Evolutionary conservation across 371 early-diverging fungal genomes (phyloP), one percentile per base, ranked within the genome.

Genomic region (Circinella minor): DNA sequence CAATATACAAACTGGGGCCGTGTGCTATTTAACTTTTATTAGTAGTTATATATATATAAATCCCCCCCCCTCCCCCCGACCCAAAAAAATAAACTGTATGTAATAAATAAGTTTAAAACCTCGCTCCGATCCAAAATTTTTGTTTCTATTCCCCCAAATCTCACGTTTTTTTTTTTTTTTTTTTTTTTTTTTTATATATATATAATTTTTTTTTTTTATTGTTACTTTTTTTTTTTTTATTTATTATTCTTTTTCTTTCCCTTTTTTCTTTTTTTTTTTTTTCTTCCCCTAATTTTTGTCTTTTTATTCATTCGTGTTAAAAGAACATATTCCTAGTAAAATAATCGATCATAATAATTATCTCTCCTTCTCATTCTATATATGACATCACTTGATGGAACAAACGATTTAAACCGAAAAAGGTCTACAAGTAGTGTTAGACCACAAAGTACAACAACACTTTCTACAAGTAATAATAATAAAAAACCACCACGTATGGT

Each of bases 401-500:
- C 61, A 57, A 46, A 18, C 67, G 43, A 37, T 38, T 3, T 13
- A 13, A 9, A 54, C 39, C 47, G 49, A 15, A 51, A 51, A 51
- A 48, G 68, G 68, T 17, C 54, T 1, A 27, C 27, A 27, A 27
- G 27, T 27, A 34, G 20, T 55, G 11, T 11, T 9, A 3, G 67
- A n/a, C 67, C 67, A 17, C 55, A 61, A 37, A 68, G 63, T 34
- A 62, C 38, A 43, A 11, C 43, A 3, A 47, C 65, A 36, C 67
- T n/a, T 34, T 59, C 59, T 36, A n/a, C 43, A 15, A 48, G 48
- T 3, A 61, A 18, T 36, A 55, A 17, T 15, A 69, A 38, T 17
- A n/a, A 47, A 5, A 70, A 68, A 62, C 67, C 67, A 55, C 67
- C 70, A 54, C 74, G 77, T 38, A 73, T 69, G 36, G 75, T 75